Base-by-base conservation (phyloP, 306 rosid genomes). In the Biancaea sappan region DNA sequence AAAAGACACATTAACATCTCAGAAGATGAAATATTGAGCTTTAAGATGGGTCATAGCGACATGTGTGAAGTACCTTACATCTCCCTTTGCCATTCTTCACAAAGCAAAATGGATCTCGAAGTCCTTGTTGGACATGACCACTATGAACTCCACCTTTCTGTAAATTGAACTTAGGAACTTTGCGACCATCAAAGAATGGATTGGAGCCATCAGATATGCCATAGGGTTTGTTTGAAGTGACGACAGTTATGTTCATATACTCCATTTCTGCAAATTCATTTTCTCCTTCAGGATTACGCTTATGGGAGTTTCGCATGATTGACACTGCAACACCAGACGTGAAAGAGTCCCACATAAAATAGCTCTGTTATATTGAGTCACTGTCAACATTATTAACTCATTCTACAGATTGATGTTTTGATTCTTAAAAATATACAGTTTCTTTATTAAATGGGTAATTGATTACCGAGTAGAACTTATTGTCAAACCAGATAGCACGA, bases 291-390 rank as follows among this genome's bases (percentile, higher is more conserved):
- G 43, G 41, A 19, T 81, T 77, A 50, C 76, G 71, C 43, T 16
- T 60, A 35, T 35, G 68, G 32, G 87, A 70, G 77, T 90, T 92
- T 10, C 86, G 83, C 95, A 92, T 94, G 84, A 74, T 88, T 53
- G 99, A 92, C 50, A 79, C 51, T 3, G 99, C 99, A 52, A 94
- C 84, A 51, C 97, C 97, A 79, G 93, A 61, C 61, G 88, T 73
- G 62, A 91, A 91, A 16, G 97, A 87, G 74, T 92, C 99, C 99
- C 99, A 94, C 96, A 92, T 85, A 62, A 87, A 94, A 82, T 91
- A 90, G 72, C 89, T 90, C 98, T 94, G 89, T 74, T 29, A 74
- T 64, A 47, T 72, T 56, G 47, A 35, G 63, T 48, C 56, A 16
- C 14, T 48, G 19, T 63, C 68, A 11, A 75, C 51, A 56, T n/a